Evolutionary conservation across 257 asterid genomes (phyloP).

Genomic region (Galeopsis tetrahit): DNA sequence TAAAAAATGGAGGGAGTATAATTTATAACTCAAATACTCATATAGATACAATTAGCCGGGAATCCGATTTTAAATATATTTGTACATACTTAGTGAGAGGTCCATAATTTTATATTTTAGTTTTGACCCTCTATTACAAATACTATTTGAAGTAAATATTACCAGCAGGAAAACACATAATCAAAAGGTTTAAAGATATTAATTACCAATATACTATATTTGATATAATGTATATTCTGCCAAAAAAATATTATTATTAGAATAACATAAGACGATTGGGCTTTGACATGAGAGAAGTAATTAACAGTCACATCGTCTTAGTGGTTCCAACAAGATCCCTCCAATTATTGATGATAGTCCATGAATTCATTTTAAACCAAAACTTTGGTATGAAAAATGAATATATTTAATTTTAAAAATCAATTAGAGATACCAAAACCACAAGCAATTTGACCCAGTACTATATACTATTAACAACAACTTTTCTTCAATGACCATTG

Average conservation of each 20-base stretch:
- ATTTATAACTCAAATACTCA: too few species aligned
- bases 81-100: background rate
- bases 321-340: conserved; percentile 30
- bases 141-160: background rate
- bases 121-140: background rate
- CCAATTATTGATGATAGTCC: conserved; percentile 45
- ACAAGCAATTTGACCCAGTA: conserved; percentile 40
- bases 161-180: too few species aligned
- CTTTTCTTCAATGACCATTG: background rate
- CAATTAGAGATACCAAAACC: conserved; percentile 49
- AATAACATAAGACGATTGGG: background rate
- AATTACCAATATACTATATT: background rate
- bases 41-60: too few species aligned
- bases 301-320: conserved; percentile 35
- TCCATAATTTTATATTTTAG: too few species aligned
- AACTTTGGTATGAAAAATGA: conserved; percentile 8
- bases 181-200: background rate
- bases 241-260: background rate
- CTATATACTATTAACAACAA: background rate
- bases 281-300: conserved; percentile 12
- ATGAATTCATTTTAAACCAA: conserved; percentile 29
- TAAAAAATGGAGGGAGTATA: too few species aligned
- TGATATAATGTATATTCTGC: background rate
- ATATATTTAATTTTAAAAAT: conserved; percentile 11
- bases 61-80: too few species aligned